Evolutionary conservation across 1,284 basidiomycete genomes (phyloP).

Genomic region (Rhodotorula sp.): DNA sequence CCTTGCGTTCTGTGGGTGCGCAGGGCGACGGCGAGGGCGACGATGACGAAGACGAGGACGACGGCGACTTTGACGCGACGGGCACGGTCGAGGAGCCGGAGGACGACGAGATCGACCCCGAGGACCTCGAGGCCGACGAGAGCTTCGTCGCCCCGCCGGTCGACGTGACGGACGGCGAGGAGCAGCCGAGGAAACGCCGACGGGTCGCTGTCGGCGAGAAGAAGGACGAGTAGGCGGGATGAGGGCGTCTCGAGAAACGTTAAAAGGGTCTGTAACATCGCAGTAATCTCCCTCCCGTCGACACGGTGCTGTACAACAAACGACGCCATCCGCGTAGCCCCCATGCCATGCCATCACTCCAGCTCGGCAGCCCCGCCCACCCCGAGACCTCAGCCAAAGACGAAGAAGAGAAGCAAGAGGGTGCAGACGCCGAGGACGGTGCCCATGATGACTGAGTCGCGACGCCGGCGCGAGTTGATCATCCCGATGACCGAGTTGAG

Average conservation of each 20-base stretch:
- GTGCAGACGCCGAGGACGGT: slow-evolving; percentile 80
- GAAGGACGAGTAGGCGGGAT: not conserved
- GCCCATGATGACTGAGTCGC: slow-evolving; percentile 89
- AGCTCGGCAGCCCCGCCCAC: too few species aligned
- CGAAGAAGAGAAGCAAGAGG: slow-evolving; percentile 74
- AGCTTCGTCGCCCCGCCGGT: slow-evolving; percentile 7
- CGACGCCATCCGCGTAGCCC: too few species aligned
- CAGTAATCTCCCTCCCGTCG: not conserved
- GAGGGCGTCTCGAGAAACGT: not conserved
- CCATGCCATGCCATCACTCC: not conserved
- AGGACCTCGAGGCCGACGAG: slow-evolving; percentile 31
- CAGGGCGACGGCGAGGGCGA: slow-evolving; percentile 25
- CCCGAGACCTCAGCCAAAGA: slow-evolving; percentile 49
- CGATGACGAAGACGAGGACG: slow-evolving; percentile 36
- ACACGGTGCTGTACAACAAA: not conserved
- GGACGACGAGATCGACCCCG: slow-evolving; percentile 33
- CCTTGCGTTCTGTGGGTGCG: not conserved
- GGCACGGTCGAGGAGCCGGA: slow-evolving; percentile 34
- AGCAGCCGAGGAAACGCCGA: slow-evolving; percentile 34
- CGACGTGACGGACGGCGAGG: slow-evolving; percentile 17
- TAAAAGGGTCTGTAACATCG: too few species aligned
- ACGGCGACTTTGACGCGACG: slow-evolving; percentile 31
- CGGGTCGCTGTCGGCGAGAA: slow-evolving; percentile 13
- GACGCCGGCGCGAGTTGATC: slow-evolving; percentile 84
- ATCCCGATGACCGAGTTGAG: slow-evolving; percentile 87